Percentiles rank a stretch among this genome's conserved stretches.
phyloP scores from a whole-genome alignment of 202 grass and related monocot genomes.

The Setaria viridis region DNA sequence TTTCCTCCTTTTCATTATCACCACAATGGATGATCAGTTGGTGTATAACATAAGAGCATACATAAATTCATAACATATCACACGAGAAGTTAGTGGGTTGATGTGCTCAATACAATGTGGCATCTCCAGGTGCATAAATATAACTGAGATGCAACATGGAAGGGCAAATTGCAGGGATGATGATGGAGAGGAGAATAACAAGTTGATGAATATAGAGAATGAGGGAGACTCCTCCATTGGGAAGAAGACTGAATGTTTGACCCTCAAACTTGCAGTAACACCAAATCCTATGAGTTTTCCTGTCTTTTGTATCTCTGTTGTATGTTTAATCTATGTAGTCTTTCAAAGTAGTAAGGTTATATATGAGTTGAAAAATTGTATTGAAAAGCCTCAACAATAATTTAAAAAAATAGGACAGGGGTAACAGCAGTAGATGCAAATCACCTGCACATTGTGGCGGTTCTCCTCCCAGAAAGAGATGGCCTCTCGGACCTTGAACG shows the following conservation, averaged over 20 bases:
- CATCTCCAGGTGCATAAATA: not conserved
- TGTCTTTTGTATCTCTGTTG: not conserved
- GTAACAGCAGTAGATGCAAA: conserved; percentile 5
- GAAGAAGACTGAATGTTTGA: too few species aligned
- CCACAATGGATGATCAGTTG: not conserved
- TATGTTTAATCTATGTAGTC: not conserved
- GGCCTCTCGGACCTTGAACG: conserved; percentile 67
- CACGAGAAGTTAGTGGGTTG: not conserved
- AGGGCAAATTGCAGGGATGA: not conserved
- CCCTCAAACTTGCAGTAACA: not conserved
- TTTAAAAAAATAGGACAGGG: not conserved
- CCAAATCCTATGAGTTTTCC: not conserved
- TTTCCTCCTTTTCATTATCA: not conserved
- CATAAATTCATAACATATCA: not conserved
- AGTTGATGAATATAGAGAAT: not conserved
- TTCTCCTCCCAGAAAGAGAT: conserved; percentile 84
- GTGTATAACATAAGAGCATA: not conserved
- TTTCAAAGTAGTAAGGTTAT: not conserved
- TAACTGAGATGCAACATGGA: not conserved
- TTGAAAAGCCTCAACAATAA: not conserved
- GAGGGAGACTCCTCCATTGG: too few species aligned
- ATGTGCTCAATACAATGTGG: not conserved
- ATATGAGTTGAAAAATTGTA: not conserved
- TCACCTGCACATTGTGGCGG: conserved; percentile 66
- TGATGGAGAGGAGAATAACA: not conserved